Conservation (phyloP, 1,139 yeast genomes). For the Suhomyces ambrosiae region DNA sequence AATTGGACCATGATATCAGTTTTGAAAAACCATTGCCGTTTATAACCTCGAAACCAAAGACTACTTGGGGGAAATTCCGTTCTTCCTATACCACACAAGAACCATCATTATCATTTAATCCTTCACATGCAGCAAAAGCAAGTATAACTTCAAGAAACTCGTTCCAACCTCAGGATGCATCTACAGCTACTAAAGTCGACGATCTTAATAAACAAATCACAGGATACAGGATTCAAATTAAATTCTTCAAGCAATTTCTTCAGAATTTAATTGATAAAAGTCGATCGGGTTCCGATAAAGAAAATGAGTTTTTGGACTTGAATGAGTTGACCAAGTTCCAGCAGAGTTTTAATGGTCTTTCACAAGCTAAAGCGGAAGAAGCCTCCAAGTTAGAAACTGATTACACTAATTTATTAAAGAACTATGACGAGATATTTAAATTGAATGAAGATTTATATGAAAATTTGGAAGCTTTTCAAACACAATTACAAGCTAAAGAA, state of each 20-base stretch:
- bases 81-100: constrained; percentile 22
- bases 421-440: constrained; percentile 39
- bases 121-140: constrained; percentile 10
- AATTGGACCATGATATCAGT: constrained; percentile 34
- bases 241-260: constrained; percentile 44
- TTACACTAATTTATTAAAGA: constrained; percentile 25
- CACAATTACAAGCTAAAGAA: constrained; percentile 33
- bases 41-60: constrained; percentile 1
- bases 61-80: constrained; percentile 34
- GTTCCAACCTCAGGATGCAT: constrained; percentile 18
- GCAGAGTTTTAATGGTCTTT: constrained; percentile 22
- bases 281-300: constrained; percentile 8
- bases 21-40: constrained; percentile 18
- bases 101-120: constrained; percentile 8
- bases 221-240: constrained; percentile 46
- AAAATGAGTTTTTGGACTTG: constrained; percentile 19
- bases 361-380: constrained; percentile 16
- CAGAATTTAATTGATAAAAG: constrained; percentile 38
- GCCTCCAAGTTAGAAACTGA: constrained; percentile 19
- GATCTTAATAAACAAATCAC: constrained; percentile 44
- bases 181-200: constrained; percentile 26
- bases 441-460: constrained; percentile 44
- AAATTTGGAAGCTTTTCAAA: constrained; percentile 39
- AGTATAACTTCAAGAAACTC: constrained; percentile 11
- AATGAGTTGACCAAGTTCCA: constrained; percentile 29